Percentiles rank a stretch among this genome's conserved stretches.
Conservation (phyloP, 2,329 filamentous ascomycete species). For the Aspergillus versicolor region DNA sequence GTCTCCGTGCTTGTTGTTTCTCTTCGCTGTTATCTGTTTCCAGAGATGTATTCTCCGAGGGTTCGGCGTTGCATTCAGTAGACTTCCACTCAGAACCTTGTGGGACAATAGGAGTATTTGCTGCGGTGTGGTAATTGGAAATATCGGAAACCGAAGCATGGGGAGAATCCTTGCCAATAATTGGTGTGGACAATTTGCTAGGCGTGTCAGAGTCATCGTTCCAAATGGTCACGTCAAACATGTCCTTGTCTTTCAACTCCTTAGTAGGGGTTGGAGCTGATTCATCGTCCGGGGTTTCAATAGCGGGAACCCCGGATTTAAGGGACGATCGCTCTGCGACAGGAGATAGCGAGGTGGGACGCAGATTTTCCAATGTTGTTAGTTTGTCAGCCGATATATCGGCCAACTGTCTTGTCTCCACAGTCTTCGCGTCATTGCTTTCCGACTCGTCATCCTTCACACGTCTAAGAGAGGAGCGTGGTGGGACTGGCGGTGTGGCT, state of each 20-base stretch:
- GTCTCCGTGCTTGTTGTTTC: conserved; percentile 72
- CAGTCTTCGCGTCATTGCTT: conserved; percentile 9
- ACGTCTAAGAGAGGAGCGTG: conserved; percentile 11
- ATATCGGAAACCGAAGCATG: conserved; percentile 37
- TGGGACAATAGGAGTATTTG: conserved; percentile 41
- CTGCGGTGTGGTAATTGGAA: conserved; percentile 47
- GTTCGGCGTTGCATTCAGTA: conserved; percentile 19
- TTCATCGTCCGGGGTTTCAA: conserved; percentile 11
- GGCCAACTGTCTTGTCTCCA: conserved; percentile 7
- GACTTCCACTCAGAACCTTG: conserved; percentile 27
- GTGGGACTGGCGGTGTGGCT: conserved; percentile 12
- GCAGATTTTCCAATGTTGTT: conserved; percentile 13
- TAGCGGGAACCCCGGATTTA: conserved; percentile 9
- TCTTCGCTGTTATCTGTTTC: conserved; percentile 61
- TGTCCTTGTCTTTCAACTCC: conserved; percentile 8
- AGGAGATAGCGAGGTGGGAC: conserved; percentile 24
- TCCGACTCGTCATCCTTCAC: conserved; percentile 9
- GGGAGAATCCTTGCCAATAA: conserved; percentile 31
- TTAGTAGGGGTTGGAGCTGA: background rate
- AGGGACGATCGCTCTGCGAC: conserved; percentile 30
- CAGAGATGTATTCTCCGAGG: conserved; percentile 18
- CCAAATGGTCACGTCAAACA: conserved; percentile 20
- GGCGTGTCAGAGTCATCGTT: conserved; percentile 24
- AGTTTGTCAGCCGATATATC: conserved; percentile 9
- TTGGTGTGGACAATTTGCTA: conserved; percentile 25